Conservation (phyloP, 768 basidiomycete genomes). For the Podaxis sp. region DNA sequence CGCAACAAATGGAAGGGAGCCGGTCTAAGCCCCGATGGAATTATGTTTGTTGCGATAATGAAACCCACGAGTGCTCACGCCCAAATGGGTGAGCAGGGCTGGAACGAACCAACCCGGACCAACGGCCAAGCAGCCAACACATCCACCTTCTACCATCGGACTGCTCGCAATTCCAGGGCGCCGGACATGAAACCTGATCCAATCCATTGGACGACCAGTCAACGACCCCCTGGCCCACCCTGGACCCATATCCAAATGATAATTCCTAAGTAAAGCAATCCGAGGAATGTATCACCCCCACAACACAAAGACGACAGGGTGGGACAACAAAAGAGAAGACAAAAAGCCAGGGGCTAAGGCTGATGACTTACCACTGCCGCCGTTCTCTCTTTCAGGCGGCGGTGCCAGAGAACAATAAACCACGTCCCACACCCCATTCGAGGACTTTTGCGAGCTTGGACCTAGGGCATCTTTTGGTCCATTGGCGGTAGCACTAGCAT, state of each 20-base stretch:
- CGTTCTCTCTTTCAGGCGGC: not conserved
- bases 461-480: constrained; percentile 11
- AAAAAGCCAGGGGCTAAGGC: not conserved
- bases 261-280: not conserved
- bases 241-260: not conserved
- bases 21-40: too few relatives aligned
- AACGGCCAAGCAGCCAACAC: not conserved
- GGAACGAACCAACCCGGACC: constrained; percentile 3
- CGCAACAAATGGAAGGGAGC: not conserved
- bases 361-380: not conserved
- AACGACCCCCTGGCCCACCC: not conserved
- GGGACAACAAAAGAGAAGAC: not conserved
- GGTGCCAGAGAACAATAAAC: constrained; percentile 16
- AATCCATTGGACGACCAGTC: not conserved
- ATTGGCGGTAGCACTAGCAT: not conserved
- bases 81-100: not conserved
- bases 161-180: not conserved
- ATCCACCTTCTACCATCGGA: not conserved
- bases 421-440: constrained; percentile 14
- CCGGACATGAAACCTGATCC: not conserved
- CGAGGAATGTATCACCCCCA: not conserved
- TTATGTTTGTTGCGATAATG: not conserved
- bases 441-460: not conserved
- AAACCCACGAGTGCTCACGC: not conserved
- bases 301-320: not conserved